Base-by-base conservation (phyloP, 768 basidiomycete species). In the Lentinus tigrinus region DNA sequence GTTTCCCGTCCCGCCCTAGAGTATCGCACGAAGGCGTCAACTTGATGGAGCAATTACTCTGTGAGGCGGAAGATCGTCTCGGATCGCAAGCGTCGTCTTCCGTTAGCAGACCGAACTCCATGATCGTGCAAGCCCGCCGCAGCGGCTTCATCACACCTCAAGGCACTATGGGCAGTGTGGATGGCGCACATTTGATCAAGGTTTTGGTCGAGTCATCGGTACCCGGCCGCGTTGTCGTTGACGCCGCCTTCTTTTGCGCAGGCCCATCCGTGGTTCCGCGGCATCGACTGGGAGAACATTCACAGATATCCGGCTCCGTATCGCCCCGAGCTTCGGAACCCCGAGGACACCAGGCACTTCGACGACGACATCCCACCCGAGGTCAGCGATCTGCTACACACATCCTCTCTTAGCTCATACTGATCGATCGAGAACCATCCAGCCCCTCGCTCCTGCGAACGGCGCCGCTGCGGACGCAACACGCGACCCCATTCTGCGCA, bases 31-130 rank as follows among this genome's bases (percentile, higher is more conserved):
- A 93, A 74, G 95, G 89, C 51, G 81, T 92, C 61, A 88, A 88
- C 75, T 78, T 98, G 67, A 91, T 98, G 83, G 83, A 89, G 67
- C 86, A 85, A 64, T 81, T 98, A 24, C 84, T 98, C 31, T 98
- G 96, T 72, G 96, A 99, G 73, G 89, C 94, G 7, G 95, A 98
- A 75, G 93, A 97, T 72, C 87, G 96, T 51, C 80, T 99, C 47
- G 94, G 92, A 38, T 89, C 88, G 47, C 87, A 88, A 69, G 73
- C 83, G 24, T 78, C 83, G 36, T 77, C 84, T 49, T 88, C 87
- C 51, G 83, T 85, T 47, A 83, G 82, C 49, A 79, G 91, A 60
- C 89, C 92, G 31, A 87, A 93, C 72, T 88, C 89, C 28, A 79
- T 91, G 74, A 81, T 92, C 66, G 73, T 86, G 50, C 85, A 88